Conservation (phyloP, 2,329 filamentous ascomycete genomes). For the Chrysoporthe deuterocubensis region DNA sequence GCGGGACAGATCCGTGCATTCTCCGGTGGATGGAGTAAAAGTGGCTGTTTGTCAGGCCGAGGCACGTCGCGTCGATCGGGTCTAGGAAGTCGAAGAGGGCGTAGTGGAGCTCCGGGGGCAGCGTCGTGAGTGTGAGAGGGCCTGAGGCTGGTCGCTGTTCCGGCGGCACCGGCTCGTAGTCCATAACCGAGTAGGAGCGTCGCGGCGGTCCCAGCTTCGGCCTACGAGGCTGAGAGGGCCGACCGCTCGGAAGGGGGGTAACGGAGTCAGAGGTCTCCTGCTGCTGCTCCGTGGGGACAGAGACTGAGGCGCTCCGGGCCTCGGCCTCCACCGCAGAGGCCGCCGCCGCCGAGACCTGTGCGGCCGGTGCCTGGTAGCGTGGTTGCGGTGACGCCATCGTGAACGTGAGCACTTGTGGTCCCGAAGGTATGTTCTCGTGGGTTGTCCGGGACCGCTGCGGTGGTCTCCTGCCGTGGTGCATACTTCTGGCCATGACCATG, state of each 20-base stretch:
- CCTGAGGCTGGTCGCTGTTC: slow-evolving; percentile 49
- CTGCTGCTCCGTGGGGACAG: neutral
- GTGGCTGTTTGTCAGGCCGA: slow-evolving; percentile 61
- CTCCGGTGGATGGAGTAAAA: slow-evolving; percentile 63
- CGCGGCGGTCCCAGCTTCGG: slow-evolving; percentile 51
- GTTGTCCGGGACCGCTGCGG: slow-evolving; percentile 30
- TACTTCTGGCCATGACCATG: slow-evolving; percentile 40
- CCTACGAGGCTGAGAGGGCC: slow-evolving; percentile 31
- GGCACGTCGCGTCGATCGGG: slow-evolving; percentile 65
- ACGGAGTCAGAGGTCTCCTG: slow-evolving; percentile 30
- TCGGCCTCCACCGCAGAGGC: neutral
- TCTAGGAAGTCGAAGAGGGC: slow-evolving; percentile 66
- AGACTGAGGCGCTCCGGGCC: slow-evolving; percentile 4
- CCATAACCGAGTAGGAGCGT: slow-evolving; percentile 64
- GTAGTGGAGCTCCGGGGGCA: slow-evolving; percentile 64
- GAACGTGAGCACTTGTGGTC: slow-evolving; percentile 27
- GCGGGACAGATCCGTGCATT: slow-evolving; percentile 59
- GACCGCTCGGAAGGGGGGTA: slow-evolving; percentile 30
- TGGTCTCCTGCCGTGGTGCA: slow-evolving; percentile 30
- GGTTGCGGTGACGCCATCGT: slow-evolving; percentile 19
- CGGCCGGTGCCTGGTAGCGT: slow-evolving; percentile 17
- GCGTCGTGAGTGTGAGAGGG: slow-evolving; percentile 51
- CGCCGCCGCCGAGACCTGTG: neutral
- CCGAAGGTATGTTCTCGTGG: slow-evolving; percentile 26
- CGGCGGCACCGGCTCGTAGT: slow-evolving; percentile 59